These are phyloP conservation scores for Cyclostephanos invisitatus DNA, from an alignment of 108 stramenopile genomes.

Conservation along the genomic window DNA sequence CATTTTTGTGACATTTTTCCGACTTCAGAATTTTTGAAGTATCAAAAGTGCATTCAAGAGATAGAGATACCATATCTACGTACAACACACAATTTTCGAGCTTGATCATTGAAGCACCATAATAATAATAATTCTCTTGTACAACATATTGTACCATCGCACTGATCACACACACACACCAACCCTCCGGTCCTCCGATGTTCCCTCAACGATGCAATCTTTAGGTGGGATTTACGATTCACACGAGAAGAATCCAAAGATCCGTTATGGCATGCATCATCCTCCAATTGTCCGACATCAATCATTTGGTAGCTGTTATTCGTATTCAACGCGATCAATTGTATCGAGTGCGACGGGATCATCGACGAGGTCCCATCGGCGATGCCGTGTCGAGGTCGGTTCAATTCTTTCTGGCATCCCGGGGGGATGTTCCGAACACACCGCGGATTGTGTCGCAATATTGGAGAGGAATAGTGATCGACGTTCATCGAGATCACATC, in stretches of 20 bases:
- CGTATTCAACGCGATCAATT: constrained; percentile 18
- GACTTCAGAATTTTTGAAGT: too few species aligned
- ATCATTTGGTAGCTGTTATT: constrained; percentile 3
- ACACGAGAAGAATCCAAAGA: neutral
- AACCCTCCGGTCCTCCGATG: too few species aligned
- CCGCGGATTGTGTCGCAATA: neutral
- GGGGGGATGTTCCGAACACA: neutral
- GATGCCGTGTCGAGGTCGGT: constrained; percentile 22
- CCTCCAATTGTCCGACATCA: neutral
- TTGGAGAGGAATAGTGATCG: neutral
- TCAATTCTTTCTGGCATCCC: constrained; percentile 12
- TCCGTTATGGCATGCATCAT: neutral
- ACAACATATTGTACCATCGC: too few species aligned
- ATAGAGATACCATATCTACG: too few species aligned
- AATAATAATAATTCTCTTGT: too few species aligned
- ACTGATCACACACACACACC: too few species aligned
- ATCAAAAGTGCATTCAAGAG: too few species aligned
- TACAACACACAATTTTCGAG: too few species aligned
- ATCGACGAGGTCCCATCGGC: constrained; percentile 24
- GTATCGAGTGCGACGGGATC: constrained; percentile 19
- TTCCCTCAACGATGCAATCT: neutral
- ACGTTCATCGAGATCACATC: neutral
- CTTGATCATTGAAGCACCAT: too few species aligned
- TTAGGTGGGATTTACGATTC: neutral
- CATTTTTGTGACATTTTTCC: too few species aligned